These are phyloP conservation scores for Polychaeton citri DNA, from an alignment of 2,329 filamentous ascomycete genomes.

Conservation along the genomic window DNA sequence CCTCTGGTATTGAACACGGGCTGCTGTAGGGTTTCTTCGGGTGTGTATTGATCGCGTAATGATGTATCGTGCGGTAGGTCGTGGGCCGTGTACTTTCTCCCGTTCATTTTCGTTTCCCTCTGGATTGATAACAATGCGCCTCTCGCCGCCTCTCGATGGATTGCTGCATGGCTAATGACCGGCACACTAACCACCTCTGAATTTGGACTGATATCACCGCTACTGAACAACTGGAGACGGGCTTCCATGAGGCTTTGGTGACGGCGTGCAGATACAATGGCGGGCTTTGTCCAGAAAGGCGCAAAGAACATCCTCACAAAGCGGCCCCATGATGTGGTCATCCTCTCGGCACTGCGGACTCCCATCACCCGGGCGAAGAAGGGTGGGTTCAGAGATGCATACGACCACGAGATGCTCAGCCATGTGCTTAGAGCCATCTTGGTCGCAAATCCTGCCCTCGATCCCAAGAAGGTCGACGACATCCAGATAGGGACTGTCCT, in stretches of 20 bases:
- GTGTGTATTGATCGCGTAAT: too few relatives aligned
- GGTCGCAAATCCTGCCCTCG: slow-evolving; percentile 57
- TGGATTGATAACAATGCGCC: too few relatives aligned
- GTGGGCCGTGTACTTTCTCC: too few relatives aligned
- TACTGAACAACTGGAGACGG: not conserved
- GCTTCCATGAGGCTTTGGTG: not conserved
- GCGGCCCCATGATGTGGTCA: slow-evolving; percentile 67
- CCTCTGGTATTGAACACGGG: too few relatives aligned
- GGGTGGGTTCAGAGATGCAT: slow-evolving; percentile 72
- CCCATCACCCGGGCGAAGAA: slow-evolving; percentile 74
- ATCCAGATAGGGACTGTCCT: slow-evolving; percentile 80
- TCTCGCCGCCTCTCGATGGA: too few relatives aligned
- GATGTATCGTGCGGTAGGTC: too few relatives aligned
- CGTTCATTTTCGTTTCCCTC: too few relatives aligned
- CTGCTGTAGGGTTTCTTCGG: too few relatives aligned
- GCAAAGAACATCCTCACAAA: slow-evolving; percentile 67
- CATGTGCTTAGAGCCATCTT: slow-evolving; percentile 55
- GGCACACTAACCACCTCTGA: not conserved
- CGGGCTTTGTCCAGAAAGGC: slow-evolving; percentile 36
- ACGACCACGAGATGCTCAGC: slow-evolving; percentile 77
- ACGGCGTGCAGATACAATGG: slow-evolving; percentile 25
- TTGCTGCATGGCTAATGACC: not conserved
- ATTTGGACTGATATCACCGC: not conserved
- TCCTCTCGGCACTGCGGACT: slow-evolving; percentile 82
- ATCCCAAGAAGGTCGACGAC: slow-evolving; percentile 59